These are phyloP conservation scores for Melocanna baccifera DNA, from an alignment of 176 grass and related monocot genomes.

Conservation along the genomic window DNA sequence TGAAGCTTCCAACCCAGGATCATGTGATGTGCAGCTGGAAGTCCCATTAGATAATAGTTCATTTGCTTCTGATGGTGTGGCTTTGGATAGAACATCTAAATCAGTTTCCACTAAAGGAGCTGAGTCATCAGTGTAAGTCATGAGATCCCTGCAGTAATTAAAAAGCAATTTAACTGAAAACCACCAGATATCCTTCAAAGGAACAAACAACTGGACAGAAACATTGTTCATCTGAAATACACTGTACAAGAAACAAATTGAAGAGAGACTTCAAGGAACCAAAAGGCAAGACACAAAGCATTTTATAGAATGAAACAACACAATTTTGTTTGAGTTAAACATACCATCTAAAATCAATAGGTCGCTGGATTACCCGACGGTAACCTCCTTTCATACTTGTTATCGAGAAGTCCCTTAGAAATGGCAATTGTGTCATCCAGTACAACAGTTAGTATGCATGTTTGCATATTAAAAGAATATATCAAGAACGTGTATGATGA, in stretches of 20 bases:
- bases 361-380: constrained; percentile 67
- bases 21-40: background rate
- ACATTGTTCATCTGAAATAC: constrained; percentile 14
- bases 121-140: constrained; percentile 62
- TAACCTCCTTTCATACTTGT: constrained; percentile 85
- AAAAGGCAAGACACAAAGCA: background rate
- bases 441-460: constrained; percentile 1
- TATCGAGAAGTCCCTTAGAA: constrained; percentile 89
- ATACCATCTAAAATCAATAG: constrained; percentile 75
- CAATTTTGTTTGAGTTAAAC: background rate
- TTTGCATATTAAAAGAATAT: background rate
- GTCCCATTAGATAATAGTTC: constrained; percentile 27
- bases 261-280: background rate
- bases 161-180: constrained; percentile 25
- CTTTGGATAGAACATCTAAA: constrained; percentile 62
- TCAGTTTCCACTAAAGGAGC: constrained; percentile 62
- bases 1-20: constrained; percentile 19
- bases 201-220: background rate
- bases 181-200: background rate
- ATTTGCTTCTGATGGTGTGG: constrained; percentile 27
- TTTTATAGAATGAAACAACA: background rate
- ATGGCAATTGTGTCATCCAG: constrained; percentile 5
- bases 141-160: constrained; percentile 55
- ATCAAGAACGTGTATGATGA: constrained; percentile 15
- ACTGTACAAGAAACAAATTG: background rate